phyloP scores from a whole-genome alignment of 169 alveolate species.

The Theileria luwenshuni region DNA sequence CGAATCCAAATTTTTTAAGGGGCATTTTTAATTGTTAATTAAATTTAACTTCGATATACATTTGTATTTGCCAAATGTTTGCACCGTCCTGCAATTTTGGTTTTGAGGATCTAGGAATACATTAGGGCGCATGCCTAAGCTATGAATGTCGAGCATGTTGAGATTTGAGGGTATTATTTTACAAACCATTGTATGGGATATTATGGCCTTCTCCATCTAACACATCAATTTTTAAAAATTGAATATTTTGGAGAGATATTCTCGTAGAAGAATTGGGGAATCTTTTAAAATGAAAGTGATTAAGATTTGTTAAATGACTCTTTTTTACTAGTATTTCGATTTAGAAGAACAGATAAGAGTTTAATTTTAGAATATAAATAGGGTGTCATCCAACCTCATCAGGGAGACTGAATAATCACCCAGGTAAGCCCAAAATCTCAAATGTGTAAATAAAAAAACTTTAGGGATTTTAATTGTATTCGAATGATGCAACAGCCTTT shows the following conservation, averaged over 20 bases:
- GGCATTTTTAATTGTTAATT: too few species aligned
- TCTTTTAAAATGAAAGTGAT: constrained; percentile 12
- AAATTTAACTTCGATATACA: too few species aligned
- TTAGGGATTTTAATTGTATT: not conserved
- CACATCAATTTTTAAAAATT: not conserved
- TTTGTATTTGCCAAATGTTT: constrained; percentile 13
- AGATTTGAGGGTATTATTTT: constrained; percentile 12
- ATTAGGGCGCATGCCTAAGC: constrained; percentile 13
- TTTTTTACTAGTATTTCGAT: too few species aligned
- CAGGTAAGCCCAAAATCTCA: constrained; percentile 6
- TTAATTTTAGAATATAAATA: too few species aligned
- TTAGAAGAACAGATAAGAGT: too few species aligned
- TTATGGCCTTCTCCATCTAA: not conserved
- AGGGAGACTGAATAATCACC: too few species aligned
- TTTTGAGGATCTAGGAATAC: not conserved
- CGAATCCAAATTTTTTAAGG: too few species aligned
- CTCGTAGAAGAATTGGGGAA: constrained; percentile 6
- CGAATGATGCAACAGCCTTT: constrained; percentile 40
- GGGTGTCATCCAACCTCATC: too few species aligned
- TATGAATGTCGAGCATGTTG: constrained; percentile 16
- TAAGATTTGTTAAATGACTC: too few species aligned
- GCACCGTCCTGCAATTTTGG: constrained; percentile 26
- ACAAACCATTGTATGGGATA: constrained; percentile 5
- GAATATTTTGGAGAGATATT: not conserved
- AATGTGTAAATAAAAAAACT: constrained; percentile 6